Evolutionary conservation across 129 eudicot genomes (phyloP).

Genomic region (Centella asiatica): DNA sequence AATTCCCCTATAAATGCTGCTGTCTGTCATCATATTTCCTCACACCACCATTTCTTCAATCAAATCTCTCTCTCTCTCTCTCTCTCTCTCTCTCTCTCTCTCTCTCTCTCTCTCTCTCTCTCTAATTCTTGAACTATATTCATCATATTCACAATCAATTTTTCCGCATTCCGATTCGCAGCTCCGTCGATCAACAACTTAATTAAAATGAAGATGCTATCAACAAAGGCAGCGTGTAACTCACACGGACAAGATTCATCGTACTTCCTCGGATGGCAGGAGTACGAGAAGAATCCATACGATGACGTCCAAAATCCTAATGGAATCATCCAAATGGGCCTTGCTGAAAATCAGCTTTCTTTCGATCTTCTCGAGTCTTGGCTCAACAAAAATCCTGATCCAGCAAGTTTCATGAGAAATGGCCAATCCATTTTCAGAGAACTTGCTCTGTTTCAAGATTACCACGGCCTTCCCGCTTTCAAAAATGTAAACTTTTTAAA

Average conservation of each 20-base stretch:
- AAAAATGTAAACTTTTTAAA: conserved; percentile 32
- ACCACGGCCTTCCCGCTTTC: conserved; percentile 43
- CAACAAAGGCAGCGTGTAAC: conserved; percentile 17
- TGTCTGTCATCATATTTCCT: neutral
- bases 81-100: neutral
- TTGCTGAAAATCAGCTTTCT: conserved; percentile 32
- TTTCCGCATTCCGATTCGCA: neutral
- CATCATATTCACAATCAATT: neutral
- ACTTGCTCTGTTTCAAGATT: conserved; percentile 45
- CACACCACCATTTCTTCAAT: neutral
- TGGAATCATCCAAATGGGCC: conserved; percentile 29
- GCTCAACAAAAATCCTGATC: conserved; percentile 29
- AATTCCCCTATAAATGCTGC: neutral
- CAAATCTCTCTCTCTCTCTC: neutral
- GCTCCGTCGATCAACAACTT: no score
- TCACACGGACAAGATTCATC: conserved; percentile 29
- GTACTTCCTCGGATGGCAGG: conserved; percentile 30
- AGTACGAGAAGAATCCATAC: conserved; percentile 29
- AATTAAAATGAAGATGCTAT: conserved; percentile 20
- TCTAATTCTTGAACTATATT: neutral
- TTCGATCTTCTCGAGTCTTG: conserved; percentile 43
- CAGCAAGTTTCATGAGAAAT: conserved; percentile 23
- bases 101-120: neutral
- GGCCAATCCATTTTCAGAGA: conserved; percentile 36
- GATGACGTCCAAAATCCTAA: conserved; percentile 9